Evolutionary conservation across 352 stramenopile species (phyloP), one percentile per base, ranked within the genome.

Genomic region (Phytophthora pini): DNA sequence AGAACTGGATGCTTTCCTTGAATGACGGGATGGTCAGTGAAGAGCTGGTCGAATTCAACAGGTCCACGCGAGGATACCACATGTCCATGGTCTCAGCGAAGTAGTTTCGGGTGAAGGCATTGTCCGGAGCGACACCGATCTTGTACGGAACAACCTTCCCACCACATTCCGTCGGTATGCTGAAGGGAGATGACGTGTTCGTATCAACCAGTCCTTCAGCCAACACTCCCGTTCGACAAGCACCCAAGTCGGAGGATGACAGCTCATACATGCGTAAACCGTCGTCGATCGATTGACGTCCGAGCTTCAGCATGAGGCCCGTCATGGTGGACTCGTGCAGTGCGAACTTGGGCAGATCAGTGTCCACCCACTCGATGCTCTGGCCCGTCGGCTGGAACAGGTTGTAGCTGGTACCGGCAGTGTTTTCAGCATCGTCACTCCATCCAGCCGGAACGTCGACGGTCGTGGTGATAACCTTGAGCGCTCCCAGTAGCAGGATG

Each of bases 31-130:
- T 51, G 27, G 71, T 52, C 0, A 72, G 41, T 9, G 66, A 56
- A 11, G 22, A 22, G 12, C 11, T 57, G 11, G 65, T 51, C 39
- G 46, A 61, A 56, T 83, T 70, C 32, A 72, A 15, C 13, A 82
- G 36, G 20, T 60, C 49, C 38, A 87, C 68, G 45, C 78, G 78
- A n/a, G 80, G 82, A 56, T 91, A 88, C 79, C 81, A 90, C 48
- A 61, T 15, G 1, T 63, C 49, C 50, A 88, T 74, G 9, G 77
- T 77, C 50, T 81, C 44, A 34, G 70, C 49, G 52, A 90, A 90
- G 62, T 90, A 90, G 26, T 77, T 59, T 32, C 76, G 63, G 31
- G 81, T 88, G 56, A 88, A 90, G 5, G 65, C 59, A 15, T 62
- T 77, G 59, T 88, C 70, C 0, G 81, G 79, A 0, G 40, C 75